These are phyloP conservation scores for Furcasterigmium furcatum DNA, from an alignment of 2,329 filamentous ascomycete genomes.

Conservation along the genomic window DNA sequence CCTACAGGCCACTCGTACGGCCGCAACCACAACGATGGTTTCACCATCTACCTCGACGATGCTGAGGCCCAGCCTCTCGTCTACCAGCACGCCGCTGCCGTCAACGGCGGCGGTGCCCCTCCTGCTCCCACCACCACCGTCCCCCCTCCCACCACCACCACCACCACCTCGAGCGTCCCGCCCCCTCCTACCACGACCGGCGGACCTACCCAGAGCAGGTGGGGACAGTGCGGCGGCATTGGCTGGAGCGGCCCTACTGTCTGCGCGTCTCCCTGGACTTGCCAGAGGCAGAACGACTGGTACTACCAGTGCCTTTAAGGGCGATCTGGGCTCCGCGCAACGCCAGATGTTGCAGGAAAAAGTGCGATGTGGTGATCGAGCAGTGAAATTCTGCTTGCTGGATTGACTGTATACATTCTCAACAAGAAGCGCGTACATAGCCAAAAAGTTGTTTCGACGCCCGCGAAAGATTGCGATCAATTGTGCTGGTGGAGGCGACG, in stretches of 20 bases:
- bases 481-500: too few species aligned
- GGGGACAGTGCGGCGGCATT: conserved; percentile 16
- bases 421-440: too few species aligned
- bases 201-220: conserved; percentile 3
- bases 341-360: too few species aligned
- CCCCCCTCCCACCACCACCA: neutral
- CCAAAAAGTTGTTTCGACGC: too few species aligned
- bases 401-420: too few species aligned
- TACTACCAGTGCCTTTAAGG: conserved; percentile 13
- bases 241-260: conserved; percentile 12
- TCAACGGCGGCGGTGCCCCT: conserved; percentile 21
- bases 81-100: conserved; percentile 37
- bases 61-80: conserved; percentile 40
- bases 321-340: too few species aligned
- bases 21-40: conserved; percentile 51
- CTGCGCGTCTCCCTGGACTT: conserved; percentile 11
- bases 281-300: conserved; percentile 11
- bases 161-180: neutral
- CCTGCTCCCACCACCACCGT: neutral
- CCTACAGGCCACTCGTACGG: conserved; percentile 43
- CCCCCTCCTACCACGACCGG: neutral
- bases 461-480: too few species aligned
- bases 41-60: conserved; percentile 53
- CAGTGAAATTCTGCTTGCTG: too few species aligned
- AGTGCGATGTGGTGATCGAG: too few species aligned